These are phyloP conservation scores for Alternaria gansuensis DNA, from an alignment of 2,329 filamentous ascomycete species.

Conservation along the genomic window DNA sequence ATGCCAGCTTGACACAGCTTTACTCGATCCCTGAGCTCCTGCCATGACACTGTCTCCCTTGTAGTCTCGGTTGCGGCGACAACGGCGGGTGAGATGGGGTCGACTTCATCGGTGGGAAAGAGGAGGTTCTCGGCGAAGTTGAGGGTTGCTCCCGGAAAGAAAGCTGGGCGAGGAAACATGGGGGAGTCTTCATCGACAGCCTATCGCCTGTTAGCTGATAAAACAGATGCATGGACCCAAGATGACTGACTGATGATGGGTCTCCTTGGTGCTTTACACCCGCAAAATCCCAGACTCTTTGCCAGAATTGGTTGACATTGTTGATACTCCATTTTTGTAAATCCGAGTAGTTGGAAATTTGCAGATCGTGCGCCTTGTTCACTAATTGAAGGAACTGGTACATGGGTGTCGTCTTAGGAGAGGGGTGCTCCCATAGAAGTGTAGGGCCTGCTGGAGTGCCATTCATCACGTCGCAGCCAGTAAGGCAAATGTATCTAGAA, in stretches of 20 bases:
- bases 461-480: constrained; percentile 23
- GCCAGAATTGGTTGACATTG: constrained; percentile 81
- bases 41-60: constrained; percentile 76
- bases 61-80: constrained; percentile 82
- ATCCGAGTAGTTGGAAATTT: constrained; percentile 73
- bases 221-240: background rate
- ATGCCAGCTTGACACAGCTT: constrained; percentile 76
- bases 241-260: constrained; percentile 65
- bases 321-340: constrained; percentile 87
- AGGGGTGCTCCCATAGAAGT: constrained; percentile 73
- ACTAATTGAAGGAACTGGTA: constrained; percentile 74
- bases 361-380: constrained; percentile 71
- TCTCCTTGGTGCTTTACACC: constrained; percentile 73
- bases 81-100: constrained; percentile 72
- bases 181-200: constrained; percentile 71
- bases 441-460: constrained; percentile 32
- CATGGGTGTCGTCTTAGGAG: constrained; percentile 74
- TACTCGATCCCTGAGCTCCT: constrained; percentile 79
- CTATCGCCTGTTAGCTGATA: constrained; percentile 55
- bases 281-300: constrained; percentile 82
- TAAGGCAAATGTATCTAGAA: background rate
- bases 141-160: constrained; percentile 79
- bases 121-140: constrained; percentile 97
- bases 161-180: constrained; percentile 87
- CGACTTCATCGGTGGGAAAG: constrained; percentile 70